Conservation (phyloP, 148 eudicot species). For the Cornus suecica region DNA sequence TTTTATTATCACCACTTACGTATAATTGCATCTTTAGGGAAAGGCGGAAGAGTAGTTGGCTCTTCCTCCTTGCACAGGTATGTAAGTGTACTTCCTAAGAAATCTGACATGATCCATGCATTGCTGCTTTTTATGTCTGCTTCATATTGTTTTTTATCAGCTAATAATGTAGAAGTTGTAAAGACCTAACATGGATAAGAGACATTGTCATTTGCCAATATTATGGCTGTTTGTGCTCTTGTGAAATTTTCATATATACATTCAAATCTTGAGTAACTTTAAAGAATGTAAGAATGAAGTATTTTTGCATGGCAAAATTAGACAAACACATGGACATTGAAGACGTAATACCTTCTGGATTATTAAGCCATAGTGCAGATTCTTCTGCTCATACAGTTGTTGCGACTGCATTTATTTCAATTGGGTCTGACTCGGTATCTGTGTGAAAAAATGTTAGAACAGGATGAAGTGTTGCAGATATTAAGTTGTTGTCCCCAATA, state of each 20-base stretch:
- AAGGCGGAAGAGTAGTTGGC: too few species aligned
- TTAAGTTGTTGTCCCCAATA: not conserved
- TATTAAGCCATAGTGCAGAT: not conserved
- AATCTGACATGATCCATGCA: not conserved
- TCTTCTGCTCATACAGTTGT: not conserved
- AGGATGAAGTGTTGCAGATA: not conserved
- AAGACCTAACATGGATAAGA: not conserved
- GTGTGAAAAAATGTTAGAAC: not conserved
- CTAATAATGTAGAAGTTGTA: not conserved
- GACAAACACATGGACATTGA: not conserved
- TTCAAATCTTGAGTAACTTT: not conserved
- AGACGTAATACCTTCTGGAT: not conserved
- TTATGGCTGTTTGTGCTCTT: not conserved
- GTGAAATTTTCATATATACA: not conserved
- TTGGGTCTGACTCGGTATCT: not conserved
- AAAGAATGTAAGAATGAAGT: not conserved
- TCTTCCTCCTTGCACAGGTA: too few species aligned
- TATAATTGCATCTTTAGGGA: not conserved
- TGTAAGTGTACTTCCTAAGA: not conserved
- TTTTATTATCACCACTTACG: not conserved
- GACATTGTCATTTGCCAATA: not conserved
- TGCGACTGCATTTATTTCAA: not conserved
- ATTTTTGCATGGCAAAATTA: not conserved
- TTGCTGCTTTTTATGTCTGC: not conserved
- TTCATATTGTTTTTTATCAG: too few species aligned